These are phyloP conservation scores for Arctostaphylos glauca DNA, from an alignment of 148 eudicot genomes.

Conservation along the genomic window DNA sequence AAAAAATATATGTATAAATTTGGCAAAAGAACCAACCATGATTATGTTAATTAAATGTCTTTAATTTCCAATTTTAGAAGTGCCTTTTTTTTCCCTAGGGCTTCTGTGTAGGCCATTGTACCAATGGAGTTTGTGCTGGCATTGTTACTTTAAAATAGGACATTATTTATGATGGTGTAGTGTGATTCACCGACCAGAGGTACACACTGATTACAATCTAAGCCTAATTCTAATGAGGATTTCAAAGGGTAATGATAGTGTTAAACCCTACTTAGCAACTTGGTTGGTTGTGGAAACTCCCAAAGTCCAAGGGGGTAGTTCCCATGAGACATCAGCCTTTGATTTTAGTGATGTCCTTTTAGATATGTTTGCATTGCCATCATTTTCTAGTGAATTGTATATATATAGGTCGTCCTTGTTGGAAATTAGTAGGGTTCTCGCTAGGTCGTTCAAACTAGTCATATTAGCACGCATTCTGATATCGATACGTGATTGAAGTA, in stretches of 20 bases:
- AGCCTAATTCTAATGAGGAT: slow-evolving; percentile 18
- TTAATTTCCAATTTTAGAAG: slow-evolving; percentile 24
- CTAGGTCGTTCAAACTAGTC: too few relatives aligned
- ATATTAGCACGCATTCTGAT: too few relatives aligned
- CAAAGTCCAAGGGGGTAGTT: background rate
- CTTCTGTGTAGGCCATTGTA: slow-evolving; percentile 22
- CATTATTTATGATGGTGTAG: slow-evolving; percentile 10
- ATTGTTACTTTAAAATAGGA: background rate
- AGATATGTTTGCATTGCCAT: too few relatives aligned
- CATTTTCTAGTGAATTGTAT: too few relatives aligned
- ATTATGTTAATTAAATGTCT: slow-evolving; percentile 5
- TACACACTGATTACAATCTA: slow-evolving; percentile 22
- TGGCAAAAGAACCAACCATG: slow-evolving; percentile 15
- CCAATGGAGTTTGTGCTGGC: slow-evolving; percentile 10
- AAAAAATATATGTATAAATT: background rate
- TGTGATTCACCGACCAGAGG: slow-evolving; percentile 19
- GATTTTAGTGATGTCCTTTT: too few relatives aligned
- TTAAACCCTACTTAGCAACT: slow-evolving; percentile 1
- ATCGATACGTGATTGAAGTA: too few relatives aligned
- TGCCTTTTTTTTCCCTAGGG: background rate
- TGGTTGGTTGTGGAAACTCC: slow-evolving; percentile 9
- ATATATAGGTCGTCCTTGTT: too few relatives aligned
- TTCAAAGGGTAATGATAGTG: slow-evolving; percentile 24
- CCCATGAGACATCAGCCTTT: background rate
- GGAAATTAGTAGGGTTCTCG: too few relatives aligned